Conservation (phyloP, 2,329 filamentous ascomycete species). For the Lecanicillium sp. region DNA sequence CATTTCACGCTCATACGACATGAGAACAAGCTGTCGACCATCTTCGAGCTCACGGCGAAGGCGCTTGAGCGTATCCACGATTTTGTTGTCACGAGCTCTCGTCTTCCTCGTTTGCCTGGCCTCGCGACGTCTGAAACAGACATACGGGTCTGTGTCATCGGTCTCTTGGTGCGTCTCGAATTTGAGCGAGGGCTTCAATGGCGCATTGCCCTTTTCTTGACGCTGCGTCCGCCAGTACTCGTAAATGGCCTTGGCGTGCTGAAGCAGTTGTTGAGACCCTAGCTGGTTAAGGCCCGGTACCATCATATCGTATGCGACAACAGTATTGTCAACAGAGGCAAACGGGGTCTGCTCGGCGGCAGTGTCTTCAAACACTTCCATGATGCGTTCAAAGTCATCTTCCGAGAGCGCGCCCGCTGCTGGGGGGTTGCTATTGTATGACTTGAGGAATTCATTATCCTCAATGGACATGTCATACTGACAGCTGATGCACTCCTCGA, state of each 20-base stretch:
- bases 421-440: conserved; percentile 71
- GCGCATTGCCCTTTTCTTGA: conserved; percentile 56
- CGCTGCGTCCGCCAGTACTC: conserved; percentile 79
- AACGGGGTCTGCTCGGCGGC: conserved; percentile 77
- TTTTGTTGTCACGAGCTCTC: conserved; percentile 83
- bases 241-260: conserved; percentile 70
- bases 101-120: conserved; percentile 93
- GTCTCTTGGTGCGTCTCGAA: conserved; percentile 91
- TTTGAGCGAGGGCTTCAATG: conserved; percentile 73
- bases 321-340: conserved; percentile 80
- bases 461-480: conserved; percentile 92
- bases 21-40: conserved; percentile 68
- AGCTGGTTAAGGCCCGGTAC: conserved; percentile 55
- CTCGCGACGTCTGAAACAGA: conserved; percentile 94
- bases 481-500: conserved; percentile 87
- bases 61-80: conserved; percentile 88
- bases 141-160: conserved; percentile 93
- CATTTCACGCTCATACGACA: conserved; percentile 73
- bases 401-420: conserved; percentile 63
- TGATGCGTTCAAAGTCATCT: conserved; percentile 86
- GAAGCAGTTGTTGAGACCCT: conserved; percentile 38
- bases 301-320: conserved; percentile 70
- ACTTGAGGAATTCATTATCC: conserved; percentile 76
- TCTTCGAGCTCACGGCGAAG: conserved; percentile 86
- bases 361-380: conserved; percentile 91